phyloP scores from a whole-genome alignment of 257 asterid species.

The Solanum pennellii region DNA sequence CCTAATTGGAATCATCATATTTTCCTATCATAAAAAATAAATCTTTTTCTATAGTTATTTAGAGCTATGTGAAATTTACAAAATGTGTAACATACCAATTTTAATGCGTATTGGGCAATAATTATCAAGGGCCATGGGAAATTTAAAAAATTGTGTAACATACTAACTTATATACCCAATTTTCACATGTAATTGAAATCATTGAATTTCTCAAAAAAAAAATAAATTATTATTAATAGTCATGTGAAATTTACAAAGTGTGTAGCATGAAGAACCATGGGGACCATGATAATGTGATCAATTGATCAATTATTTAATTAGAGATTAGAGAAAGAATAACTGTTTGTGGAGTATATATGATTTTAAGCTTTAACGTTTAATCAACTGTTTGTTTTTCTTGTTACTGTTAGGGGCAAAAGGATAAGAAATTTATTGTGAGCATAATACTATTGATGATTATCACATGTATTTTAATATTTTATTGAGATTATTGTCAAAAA shows the following conservation, averaged over 20 bases:
- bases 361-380: background rate
- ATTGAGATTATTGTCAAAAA: no score
- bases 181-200: no score
- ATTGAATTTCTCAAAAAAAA: background rate
- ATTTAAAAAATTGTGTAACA: no score
- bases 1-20: background rate
- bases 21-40: background rate
- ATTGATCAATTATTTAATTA: background rate
- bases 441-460: no score
- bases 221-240: background rate
- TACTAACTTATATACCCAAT: no score
- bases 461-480: no score
- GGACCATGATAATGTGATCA: background rate
- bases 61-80: background rate
- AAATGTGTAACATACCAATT: background rate
- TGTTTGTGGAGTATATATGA: background rate
- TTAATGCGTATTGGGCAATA: no score
- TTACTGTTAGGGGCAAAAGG: background rate
- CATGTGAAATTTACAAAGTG: background rate
- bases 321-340: background rate
- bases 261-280: background rate
- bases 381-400: background rate
- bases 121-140: background rate
- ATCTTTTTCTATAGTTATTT: background rate
- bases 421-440: background rate